A percentile compares a stretch with the other conserved stretches of the same genome.
Conservation (phyloP, 345 rosid genomes). For the Arabis hirsuta region DNA sequence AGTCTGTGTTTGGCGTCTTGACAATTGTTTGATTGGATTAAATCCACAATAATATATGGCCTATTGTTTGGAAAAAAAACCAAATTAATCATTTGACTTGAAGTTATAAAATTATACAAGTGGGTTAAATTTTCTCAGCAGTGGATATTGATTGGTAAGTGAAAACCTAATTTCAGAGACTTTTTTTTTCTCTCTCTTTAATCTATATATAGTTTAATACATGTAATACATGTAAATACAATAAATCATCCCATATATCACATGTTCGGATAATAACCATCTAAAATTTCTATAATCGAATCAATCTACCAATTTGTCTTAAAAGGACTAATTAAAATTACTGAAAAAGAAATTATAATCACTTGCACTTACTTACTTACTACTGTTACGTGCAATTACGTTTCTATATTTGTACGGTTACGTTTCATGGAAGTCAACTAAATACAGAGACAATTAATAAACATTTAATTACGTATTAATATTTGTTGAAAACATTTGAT, state of each 20-base stretch:
- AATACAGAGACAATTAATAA: slow-evolving; percentile 4
- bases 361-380: neutral
- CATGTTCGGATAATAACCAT: neutral
- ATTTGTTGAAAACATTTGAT: neutral
- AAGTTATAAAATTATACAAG: slow-evolving; percentile 9
- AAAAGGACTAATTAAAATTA: neutral
- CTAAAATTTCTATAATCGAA: too few relatives aligned
- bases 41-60: slow-evolving; percentile 16
- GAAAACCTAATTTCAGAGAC: neutral
- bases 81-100: slow-evolving; percentile 31
- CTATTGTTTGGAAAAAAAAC: neutral
- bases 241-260: too few relatives aligned
- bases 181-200: neutral
- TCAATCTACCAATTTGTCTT: neutral
- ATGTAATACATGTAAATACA: too few relatives aligned
- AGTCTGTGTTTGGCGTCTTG: slow-evolving; percentile 10
- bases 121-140: slow-evolving; percentile 1
- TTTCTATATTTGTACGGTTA: slow-evolving; percentile 13
- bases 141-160: slow-evolving; percentile 20
- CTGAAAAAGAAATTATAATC: neutral
- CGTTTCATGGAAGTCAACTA: slow-evolving; percentile 31
- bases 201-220: neutral
- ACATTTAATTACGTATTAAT: slow-evolving; percentile 1
- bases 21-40: slow-evolving; percentile 17
- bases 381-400: slow-evolving; percentile 24